phyloP scores from a whole-genome alignment of 2,329 filamentous ascomycete genomes.

The Paraphaeosphaeria sporulosa region DNA sequence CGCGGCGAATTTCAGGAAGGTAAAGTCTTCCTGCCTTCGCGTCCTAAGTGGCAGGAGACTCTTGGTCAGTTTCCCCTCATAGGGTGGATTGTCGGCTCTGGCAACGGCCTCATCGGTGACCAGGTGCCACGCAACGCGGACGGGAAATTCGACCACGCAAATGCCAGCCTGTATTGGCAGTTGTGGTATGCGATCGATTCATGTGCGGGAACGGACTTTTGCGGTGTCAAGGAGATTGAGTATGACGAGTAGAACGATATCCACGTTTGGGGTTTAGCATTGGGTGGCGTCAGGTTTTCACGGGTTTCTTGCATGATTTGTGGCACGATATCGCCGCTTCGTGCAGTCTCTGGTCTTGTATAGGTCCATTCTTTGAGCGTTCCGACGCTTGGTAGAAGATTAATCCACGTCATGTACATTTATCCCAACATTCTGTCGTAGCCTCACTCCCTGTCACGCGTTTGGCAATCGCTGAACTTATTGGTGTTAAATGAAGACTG shows the following conservation, averaged over 20 bases:
- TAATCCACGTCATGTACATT: background rate
- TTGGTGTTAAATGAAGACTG: constrained; percentile 3
- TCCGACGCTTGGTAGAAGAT: background rate
- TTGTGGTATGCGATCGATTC: constrained; percentile 66
- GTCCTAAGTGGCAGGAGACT: constrained; percentile 51
- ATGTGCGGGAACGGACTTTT: constrained; percentile 67
- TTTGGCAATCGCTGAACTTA: background rate
- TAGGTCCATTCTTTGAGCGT: background rate
- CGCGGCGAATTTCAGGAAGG: constrained; percentile 54
- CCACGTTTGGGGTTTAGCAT: background rate
- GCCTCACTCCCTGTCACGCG: background rate
- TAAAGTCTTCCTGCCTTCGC: constrained; percentile 56
- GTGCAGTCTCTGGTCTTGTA: background rate
- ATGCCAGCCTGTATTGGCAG: constrained; percentile 67
- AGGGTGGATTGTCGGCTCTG: constrained; percentile 52
- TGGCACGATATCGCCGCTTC: background rate
- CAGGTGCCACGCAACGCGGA: constrained; percentile 75
- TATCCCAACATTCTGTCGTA: background rate
- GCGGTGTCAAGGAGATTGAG: constrained; percentile 64
- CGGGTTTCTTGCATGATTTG: background rate
- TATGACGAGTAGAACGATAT: constrained; percentile 39
- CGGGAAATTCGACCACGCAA: constrained; percentile 79
- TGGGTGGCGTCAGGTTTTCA: constrained; percentile 6
- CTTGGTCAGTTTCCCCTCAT: constrained; percentile 61
- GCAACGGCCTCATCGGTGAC: constrained; percentile 72